Percentiles rank a stretch among this genome's conserved stretches.
These are phyloP conservation scores for Pyrus bretschneideri DNA, from an alignment of 306 rosid genomes.

Conservation along the genomic window DNA sequence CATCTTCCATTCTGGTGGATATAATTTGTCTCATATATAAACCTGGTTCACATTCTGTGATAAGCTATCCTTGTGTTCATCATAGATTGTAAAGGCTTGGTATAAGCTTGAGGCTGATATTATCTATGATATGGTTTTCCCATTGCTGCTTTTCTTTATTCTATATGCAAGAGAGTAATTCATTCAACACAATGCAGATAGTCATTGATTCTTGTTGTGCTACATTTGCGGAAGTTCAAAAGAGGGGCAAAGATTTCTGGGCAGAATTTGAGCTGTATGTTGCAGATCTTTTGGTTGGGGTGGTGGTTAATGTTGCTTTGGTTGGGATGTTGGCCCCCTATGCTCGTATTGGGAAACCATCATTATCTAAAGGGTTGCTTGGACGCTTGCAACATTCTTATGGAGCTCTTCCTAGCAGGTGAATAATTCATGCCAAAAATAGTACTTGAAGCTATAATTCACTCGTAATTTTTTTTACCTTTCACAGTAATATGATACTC, in stretches of 20 bases:
- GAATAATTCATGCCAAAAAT: neutral
- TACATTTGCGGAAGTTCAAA: constrained; percentile 46
- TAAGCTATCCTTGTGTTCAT: neutral
- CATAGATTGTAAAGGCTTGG: neutral
- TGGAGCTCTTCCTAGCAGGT: constrained; percentile 50
- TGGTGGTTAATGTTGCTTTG: constrained; percentile 43
- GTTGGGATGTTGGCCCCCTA: constrained; percentile 51
- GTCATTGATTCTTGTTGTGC: constrained; percentile 75
- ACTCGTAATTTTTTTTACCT: neutral
- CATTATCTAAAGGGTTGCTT: constrained; percentile 32
- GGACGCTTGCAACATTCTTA: constrained; percentile 34
- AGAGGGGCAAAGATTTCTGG: constrained; percentile 54
- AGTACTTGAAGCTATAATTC: neutral
- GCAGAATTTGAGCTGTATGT: constrained; percentile 46
- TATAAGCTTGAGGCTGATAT: neutral
- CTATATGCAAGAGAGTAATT: neutral
- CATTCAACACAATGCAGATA: constrained; percentile 45
- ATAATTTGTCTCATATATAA: too few relatives aligned
- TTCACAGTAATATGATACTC: neutral
- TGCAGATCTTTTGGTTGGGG: constrained; percentile 46
- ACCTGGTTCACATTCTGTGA: neutral
- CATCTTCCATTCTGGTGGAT: too few relatives aligned
- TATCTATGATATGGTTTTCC: constrained; percentile 1
- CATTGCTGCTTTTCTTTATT: constrained; percentile 3
- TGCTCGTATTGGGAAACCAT: constrained; percentile 40